phyloP scores from a whole-genome alignment of 2,329 filamentous ascomycete species.

The Pochonia chlamydosporia region DNA sequence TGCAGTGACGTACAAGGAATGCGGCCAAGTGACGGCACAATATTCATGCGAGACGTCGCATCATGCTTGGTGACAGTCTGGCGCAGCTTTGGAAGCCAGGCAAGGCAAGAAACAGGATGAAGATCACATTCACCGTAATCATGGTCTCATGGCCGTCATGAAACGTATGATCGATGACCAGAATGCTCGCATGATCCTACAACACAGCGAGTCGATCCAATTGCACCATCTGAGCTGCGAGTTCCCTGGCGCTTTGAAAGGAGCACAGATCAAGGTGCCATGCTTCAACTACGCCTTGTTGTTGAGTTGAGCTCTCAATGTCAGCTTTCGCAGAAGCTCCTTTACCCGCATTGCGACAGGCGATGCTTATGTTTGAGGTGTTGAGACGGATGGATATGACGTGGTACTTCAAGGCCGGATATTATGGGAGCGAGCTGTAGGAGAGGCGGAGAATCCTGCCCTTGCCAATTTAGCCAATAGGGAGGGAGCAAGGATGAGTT shows the following conservation, averaged over 20 bases:
- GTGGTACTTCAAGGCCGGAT: constrained; percentile 35
- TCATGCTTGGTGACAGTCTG: constrained; percentile 27
- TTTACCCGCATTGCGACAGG: constrained; percentile 31
- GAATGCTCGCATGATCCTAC: constrained; percentile 32
- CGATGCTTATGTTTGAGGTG: constrained; percentile 36
- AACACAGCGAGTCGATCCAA: constrained; percentile 37
- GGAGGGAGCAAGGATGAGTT: too few relatives aligned
- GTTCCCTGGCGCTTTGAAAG: constrained; percentile 29
- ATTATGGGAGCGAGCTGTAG: constrained; percentile 23
- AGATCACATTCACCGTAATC: constrained; percentile 41
- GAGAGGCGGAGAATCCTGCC: constrained; percentile 35
- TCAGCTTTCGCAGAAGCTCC: constrained; percentile 33
- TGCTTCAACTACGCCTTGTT: constrained; percentile 27
- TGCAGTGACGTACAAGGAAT: constrained; percentile 14
- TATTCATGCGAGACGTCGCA: constrained; percentile 26
- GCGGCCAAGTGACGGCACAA: constrained; percentile 33
- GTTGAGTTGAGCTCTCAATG: constrained; percentile 24
- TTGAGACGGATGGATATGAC: constrained; percentile 33
- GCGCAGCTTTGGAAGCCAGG: constrained; percentile 35
- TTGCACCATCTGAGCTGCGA: constrained; percentile 23
- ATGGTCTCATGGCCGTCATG: constrained; percentile 35
- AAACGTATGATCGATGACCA: constrained; percentile 12
- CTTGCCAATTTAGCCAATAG: constrained; percentile 23
- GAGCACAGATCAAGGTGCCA: constrained; percentile 38
- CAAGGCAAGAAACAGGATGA: constrained; percentile 38